Evolutionary conservation across 805 yeast species (phyloP), one percentile per base, ranked within the genome.

Genomic region (Starmerella vaccinii): DNA sequence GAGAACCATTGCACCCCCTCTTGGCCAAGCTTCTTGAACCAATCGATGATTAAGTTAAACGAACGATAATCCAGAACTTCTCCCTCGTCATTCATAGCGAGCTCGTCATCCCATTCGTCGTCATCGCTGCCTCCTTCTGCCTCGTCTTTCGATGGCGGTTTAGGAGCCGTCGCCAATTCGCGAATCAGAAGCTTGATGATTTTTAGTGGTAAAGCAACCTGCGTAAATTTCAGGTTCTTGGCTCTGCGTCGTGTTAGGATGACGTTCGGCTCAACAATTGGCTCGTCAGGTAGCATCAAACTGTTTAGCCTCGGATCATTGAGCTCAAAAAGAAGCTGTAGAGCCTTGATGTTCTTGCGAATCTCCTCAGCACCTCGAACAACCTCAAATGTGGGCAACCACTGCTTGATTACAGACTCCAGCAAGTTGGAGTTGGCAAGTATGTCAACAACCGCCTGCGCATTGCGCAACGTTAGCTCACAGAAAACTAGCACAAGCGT

Each of bases 241-340:
- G 94, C 78, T 82, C 81, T 84, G 0, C 96, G 85, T 61, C 97
- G 76, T 0, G 97, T 90, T 4, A 86, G 69, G 32, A 90, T 88
- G 68, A 41, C 70, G 67, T 59, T 79, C 75, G 2, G 84, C 80
- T 26, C 83, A 67, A 30, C 80, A 67, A 54, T 87, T 87, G n/a
- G 95, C 46, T 60, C 61, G 41, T 61, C 97, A 56, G 87, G 76
- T 0, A 89, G 95, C 4, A 67, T 52, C 3, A 86, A 62, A 0
- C 61, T 52, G 27, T 71, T 71, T 2, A 88, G 63, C 9, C 80
- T 66, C 1, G 68, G 61, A 52, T 82, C 85, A 18, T 74, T 68
- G n/a, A 82, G 66, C 26, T 76, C 69, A 59, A 73, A 87, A 0
- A 92, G 68, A 49, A 76, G 76, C 29, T 79, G 80, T 37, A 92